Evolutionary conservation across 2,329 filamentous ascomycete genomes (phyloP), one percentile per base, ranked within the genome.

Genomic region (Colletotrichum tropicale): DNA sequence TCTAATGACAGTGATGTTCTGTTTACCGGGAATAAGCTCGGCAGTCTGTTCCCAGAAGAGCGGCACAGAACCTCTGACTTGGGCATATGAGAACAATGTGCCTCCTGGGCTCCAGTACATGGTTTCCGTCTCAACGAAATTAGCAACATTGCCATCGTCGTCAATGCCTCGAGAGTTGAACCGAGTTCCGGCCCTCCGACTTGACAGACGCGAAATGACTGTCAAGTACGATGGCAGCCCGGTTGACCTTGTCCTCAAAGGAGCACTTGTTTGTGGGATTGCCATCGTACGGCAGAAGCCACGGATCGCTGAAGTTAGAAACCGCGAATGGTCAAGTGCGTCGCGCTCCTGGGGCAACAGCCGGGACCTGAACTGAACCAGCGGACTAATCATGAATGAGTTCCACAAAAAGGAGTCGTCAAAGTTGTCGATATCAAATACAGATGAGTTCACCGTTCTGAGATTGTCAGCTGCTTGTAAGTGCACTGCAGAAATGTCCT

Each of bases 131-230:
- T 99, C 97, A n/a, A 98, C 97, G 84, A 98, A 99, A 84, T 99
- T 99, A 76, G 97, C 96, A 32, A 98, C 97, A 80, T 98, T 95
- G 16, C 97, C 97, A 81, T 98, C 96, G 82, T 99, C 97, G 81
- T 99, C 97, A 78, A 99, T 98, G 52, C 97, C 97, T 79, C 97
- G 91, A n/a, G 96, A 94, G 83, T 98, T 98, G 88, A 98, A 99
- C 55, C 97, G 91, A 18, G 97, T 99, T 26, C 97, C 97, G 21
- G 97, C 97, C 85, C 96, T 92, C 79, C 93, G 91, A 81, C 96
- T 98, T 3, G 97, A 98, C 48, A 98, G 88, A 36, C 97, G 92
- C 3, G 97, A 98, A 77, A 98, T 97, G 26, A 98, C 89, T 1
- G 96, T 98, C 80, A 99, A 88, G 70, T 92, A 94, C 2, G 96